phyloP scores from a whole-genome alignment of 2,329 filamentous ascomycete genomes.

The Penicillium sclerotiorum region DNA sequence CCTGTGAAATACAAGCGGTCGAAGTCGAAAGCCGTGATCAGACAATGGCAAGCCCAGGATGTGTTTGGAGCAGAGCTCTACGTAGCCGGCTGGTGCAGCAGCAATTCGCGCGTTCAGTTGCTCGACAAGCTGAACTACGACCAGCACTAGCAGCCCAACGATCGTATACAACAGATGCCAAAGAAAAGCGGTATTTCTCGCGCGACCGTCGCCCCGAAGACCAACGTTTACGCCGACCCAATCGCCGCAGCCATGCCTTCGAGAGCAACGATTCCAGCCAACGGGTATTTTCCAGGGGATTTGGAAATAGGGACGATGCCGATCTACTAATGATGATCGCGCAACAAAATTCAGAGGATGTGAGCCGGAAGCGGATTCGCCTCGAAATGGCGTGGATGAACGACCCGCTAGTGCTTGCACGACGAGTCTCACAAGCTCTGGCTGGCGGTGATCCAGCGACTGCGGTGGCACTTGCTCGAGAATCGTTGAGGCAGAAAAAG shows the following conservation, averaged over 20 bases:
- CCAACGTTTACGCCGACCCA: not conserved
- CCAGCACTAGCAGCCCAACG: not conserved
- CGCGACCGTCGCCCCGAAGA: not conserved
- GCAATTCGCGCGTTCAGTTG: slow-evolving; percentile 3
- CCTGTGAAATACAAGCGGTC: not conserved
- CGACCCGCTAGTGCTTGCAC: slow-evolving; percentile 11
- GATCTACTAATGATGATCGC: slow-evolving; percentile 14
- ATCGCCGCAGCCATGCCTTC: not conserved
- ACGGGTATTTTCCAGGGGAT: not conserved
- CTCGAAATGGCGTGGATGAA: slow-evolving; percentile 5
- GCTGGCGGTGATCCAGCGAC: slow-evolving; percentile 63
- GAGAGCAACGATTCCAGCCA: not conserved
- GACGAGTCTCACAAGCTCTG: slow-evolving; percentile 47
- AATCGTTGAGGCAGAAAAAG: slow-evolving; percentile 61
- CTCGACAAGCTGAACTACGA: not conserved
- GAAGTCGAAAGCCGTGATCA: not conserved
- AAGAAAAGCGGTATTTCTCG: not conserved
- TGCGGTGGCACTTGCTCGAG: slow-evolving; percentile 68
- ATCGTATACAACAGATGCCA: not conserved
- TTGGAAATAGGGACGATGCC: slow-evolving; percentile 2
- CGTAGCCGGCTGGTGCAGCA: slow-evolving; percentile 19
- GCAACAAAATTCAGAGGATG: not conserved
- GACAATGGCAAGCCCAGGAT: slow-evolving; percentile 20
- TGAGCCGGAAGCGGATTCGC: not conserved
- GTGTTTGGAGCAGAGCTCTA: slow-evolving; percentile 24